Conservation (phyloP, 2,329 filamentous ascomycete species). For the Teratosphaeria epicoccoides region DNA sequence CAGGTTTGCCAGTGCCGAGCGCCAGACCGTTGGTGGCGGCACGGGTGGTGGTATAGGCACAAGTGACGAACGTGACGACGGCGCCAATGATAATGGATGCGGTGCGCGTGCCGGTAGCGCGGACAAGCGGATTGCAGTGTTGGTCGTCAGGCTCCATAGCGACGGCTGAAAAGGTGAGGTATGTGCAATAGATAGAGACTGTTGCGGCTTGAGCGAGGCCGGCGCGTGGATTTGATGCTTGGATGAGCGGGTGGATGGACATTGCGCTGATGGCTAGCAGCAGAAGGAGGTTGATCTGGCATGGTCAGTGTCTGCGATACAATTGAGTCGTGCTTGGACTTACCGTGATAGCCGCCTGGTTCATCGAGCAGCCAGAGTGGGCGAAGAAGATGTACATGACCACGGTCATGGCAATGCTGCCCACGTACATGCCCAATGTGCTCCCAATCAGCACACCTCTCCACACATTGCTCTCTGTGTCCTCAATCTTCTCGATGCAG, state of each 20-base stretch:
- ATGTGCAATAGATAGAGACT: constrained; percentile 96
- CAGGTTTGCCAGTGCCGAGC: constrained; percentile 49
- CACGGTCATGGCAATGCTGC: constrained; percentile 84
- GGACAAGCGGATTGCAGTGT: constrained; percentile 84
- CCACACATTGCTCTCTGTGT: constrained; percentile 76
- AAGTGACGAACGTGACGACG: constrained; percentile 90
- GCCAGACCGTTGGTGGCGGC: constrained; percentile 85
- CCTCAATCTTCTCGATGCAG: constrained; percentile 86
- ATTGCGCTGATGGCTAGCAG: constrained; percentile 70
- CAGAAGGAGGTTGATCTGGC: constrained; percentile 67
- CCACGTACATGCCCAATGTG: constrained; percentile 85
- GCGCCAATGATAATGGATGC: constrained; percentile 88
- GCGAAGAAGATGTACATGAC: constrained; percentile 98
- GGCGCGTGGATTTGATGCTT: constrained; percentile 85
- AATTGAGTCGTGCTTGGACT: constrained; percentile 10
- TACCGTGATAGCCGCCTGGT: constrained; percentile 83
- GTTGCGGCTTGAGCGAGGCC: constrained; percentile 95
- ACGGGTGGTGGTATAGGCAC: constrained; percentile 93
- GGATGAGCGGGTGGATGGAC: constrained; percentile 80
- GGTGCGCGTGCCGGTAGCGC: constrained; percentile 74
- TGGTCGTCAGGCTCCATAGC: constrained; percentile 97
- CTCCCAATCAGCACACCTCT: constrained; percentile 79
- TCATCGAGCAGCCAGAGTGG: constrained; percentile 72
- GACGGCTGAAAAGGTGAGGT: constrained; percentile 94
- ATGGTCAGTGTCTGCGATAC: neutral